phyloP scores from a whole-genome alignment of 768 basidiomycete genomes.

The Suillus sp. region DNA sequence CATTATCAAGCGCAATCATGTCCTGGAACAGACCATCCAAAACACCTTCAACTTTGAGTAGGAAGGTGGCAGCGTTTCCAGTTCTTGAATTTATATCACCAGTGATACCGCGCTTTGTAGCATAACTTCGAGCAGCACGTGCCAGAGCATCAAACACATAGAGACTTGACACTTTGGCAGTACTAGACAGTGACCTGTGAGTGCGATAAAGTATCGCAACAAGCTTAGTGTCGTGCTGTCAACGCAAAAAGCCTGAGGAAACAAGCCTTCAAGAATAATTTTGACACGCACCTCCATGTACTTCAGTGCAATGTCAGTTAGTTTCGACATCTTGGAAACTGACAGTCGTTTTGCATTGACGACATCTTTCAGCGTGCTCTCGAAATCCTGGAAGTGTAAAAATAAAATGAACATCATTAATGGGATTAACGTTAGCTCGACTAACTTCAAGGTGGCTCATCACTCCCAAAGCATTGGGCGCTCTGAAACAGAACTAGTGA shows the following conservation, averaged over 20 bases:
- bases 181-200: constrained; percentile 73
- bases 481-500: constrained; percentile 14
- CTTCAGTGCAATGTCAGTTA: constrained; percentile 78
- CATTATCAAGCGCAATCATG: constrained; percentile 63
- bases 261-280: background rate
- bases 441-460: constrained; percentile 49
- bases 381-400: constrained; percentile 63
- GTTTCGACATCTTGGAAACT: constrained; percentile 76
- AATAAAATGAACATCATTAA: constrained; percentile 16
- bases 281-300: constrained; percentile 65
- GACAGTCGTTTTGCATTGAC: constrained; percentile 84
- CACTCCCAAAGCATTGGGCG: constrained; percentile 23
- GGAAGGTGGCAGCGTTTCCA: constrained; percentile 80
- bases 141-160: constrained; percentile 94
- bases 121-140: constrained; percentile 73
- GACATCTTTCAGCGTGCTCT: constrained; percentile 76
- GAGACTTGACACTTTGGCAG: constrained; percentile 81
- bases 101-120: constrained; percentile 62
- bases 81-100: constrained; percentile 56
- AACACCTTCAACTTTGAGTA: constrained; percentile 88
- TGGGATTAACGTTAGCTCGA: background rate
- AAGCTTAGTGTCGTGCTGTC: constrained; percentile 81
- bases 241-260: constrained; percentile 5
- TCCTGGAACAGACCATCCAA: constrained; percentile 89
- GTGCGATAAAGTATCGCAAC: constrained; percentile 88